Evolutionary conservation across 768 basidiomycete species (phyloP).

Genomic region (Clitopilus passeckerianus): DNA sequence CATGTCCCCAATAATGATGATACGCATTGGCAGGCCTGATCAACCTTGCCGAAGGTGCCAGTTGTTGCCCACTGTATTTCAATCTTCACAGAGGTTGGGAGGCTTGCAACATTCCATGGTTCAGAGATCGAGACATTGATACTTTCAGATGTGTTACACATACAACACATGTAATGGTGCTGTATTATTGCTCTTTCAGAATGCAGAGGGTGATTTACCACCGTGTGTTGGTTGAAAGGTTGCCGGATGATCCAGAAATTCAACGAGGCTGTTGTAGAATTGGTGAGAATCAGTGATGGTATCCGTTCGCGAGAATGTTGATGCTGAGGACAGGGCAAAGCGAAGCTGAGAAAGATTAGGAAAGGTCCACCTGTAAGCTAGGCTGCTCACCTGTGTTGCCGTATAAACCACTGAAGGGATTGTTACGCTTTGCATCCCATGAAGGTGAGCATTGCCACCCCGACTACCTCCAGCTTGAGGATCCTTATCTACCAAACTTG

Average conservation of each 20-base stretch:
- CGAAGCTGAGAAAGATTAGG: neutral
- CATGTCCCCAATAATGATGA: too few relatives aligned
- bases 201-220: constrained; percentile 1
- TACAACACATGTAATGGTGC: too few relatives aligned
- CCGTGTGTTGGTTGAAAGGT: constrained; percentile 5
- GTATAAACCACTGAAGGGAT: neutral
- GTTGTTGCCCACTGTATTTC: too few relatives aligned
- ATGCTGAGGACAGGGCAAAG: constrained; percentile 8
- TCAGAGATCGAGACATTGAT: too few relatives aligned
- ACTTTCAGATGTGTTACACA: too few relatives aligned
- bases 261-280: constrained; percentile 9
- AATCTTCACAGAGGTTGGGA: too few relatives aligned
- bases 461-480: neutral
- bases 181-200: constrained; percentile 7
- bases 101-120: too few relatives aligned
- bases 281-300: constrained; percentile 9
- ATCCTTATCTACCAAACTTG: constrained; percentile 22
- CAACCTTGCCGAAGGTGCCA: too few relatives aligned
- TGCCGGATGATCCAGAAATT: constrained; percentile 10
- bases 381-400: neutral
- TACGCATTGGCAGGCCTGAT: too few relatives aligned
- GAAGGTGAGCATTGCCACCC: neutral
- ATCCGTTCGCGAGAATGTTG: constrained; percentile 9
- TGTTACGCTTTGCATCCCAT: neutral
- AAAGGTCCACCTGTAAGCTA: neutral